phyloP scores from a whole-genome alignment of 805 yeast genomes.

The Hermanozyma aechmeae region DNA sequence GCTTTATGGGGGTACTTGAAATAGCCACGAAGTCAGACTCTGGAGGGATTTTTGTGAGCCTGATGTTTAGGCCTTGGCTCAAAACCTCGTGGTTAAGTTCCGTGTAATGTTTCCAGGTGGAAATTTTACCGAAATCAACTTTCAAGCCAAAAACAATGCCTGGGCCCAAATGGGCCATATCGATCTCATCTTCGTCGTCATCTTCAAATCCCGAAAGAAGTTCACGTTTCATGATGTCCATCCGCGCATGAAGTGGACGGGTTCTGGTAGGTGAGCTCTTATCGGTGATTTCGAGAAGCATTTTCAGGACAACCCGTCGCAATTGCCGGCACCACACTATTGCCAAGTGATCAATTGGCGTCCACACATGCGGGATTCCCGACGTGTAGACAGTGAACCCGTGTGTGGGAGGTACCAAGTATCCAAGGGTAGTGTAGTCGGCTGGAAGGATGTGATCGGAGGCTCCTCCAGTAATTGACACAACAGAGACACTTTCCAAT shows the following conservation, averaged over 20 bases:
- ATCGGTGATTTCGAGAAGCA: conserved; percentile 55
- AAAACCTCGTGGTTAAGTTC: too few relatives aligned
- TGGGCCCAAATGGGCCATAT: too few relatives aligned
- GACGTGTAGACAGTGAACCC: conserved; percentile 81
- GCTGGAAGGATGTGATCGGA: conserved; percentile 77
- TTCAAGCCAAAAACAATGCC: too few relatives aligned
- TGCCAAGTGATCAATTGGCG: conserved; percentile 89
- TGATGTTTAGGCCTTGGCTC: too few relatives aligned
- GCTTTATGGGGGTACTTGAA: too few relatives aligned
- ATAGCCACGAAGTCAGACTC: too few relatives aligned
- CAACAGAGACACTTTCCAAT: conserved; percentile 50
- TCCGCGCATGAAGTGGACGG: conserved; percentile 41
- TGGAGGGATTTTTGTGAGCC: too few relatives aligned
- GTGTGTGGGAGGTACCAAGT: conserved; percentile 59
- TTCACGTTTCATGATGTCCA: conserved; percentile 41
- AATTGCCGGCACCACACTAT: conserved; percentile 95
- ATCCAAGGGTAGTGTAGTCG: conserved; percentile 72
- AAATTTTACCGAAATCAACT: too few relatives aligned
- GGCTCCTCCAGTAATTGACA: conserved; percentile 87
- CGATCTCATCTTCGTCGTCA: conserved; percentile 19
- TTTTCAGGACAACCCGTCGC: conserved; percentile 50
- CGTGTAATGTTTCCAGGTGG: too few relatives aligned
- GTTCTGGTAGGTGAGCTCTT: conserved; percentile 39
- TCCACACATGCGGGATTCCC: conserved; percentile 87
- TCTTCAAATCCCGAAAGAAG: conserved; percentile 53